These are phyloP conservation scores for Fusarium luffae DNA, from an alignment of 2,329 filamentous ascomycete species.

Conservation along the genomic window DNA sequence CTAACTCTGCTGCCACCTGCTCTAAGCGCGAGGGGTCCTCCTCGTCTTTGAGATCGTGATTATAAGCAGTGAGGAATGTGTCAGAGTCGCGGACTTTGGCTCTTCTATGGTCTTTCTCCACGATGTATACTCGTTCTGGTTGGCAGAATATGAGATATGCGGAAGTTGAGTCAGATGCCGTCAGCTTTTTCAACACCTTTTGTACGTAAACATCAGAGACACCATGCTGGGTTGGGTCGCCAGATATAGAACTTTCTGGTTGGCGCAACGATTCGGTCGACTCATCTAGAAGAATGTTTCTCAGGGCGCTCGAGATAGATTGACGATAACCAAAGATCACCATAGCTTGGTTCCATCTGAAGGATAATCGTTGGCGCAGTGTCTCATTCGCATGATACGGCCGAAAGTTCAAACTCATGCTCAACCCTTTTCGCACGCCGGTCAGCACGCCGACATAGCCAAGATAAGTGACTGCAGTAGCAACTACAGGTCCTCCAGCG, in stretches of 20 bases:
- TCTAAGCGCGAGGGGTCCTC: slow-evolving; percentile 22
- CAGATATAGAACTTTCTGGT: rapidly evolving
- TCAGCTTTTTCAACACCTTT: slow-evolving; percentile 27
- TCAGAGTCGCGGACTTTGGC: slow-evolving; percentile 35
- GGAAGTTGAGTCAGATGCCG: slow-evolving; percentile 39
- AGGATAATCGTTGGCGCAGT: slow-evolving; percentile 26
- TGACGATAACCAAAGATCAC: slow-evolving; percentile 41
- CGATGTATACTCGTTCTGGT: slow-evolving; percentile 36
- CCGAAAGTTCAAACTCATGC: slow-evolving; percentile 61
- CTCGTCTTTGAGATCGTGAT: slow-evolving; percentile 46
- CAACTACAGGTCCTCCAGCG: slow-evolving; percentile 51
- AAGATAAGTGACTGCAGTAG: slow-evolving; percentile 59
- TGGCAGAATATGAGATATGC: slow-evolving; percentile 49
- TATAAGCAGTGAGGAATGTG: slow-evolving; percentile 44
- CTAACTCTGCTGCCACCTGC: slow-evolving; percentile 12
- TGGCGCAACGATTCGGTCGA: neutral
- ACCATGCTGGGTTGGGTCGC: neutral
- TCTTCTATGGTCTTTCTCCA: slow-evolving; percentile 46
- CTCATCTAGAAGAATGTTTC: slow-evolving; percentile 35
- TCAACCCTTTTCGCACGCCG: slow-evolving; percentile 58
- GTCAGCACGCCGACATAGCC: slow-evolving; percentile 63
- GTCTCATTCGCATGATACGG: slow-evolving; percentile 47
- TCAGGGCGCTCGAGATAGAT: slow-evolving; percentile 44
- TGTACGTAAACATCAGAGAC: slow-evolving; percentile 14
- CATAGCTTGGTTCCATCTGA: slow-evolving; percentile 46